Evolutionary conservation across 2,329 filamentous ascomycete species (phyloP), one percentile per base, ranked within the genome.

Genomic region (Aspergillus calidoustus): DNA sequence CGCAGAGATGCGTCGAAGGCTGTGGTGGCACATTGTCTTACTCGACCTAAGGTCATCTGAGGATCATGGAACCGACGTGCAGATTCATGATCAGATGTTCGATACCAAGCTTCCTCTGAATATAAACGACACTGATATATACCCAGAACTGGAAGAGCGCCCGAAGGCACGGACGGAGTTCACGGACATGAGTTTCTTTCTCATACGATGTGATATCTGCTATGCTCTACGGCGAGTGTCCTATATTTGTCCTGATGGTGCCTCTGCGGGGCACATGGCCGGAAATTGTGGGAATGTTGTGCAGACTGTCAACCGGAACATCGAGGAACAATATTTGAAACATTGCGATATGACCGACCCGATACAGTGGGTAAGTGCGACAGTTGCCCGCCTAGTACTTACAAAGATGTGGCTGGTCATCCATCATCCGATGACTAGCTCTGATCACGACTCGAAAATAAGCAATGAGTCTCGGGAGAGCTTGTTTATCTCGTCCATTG

Each of bases 401-500:
- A 88, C 88, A 56, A 94, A 93, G 76, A 87, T 93, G 81, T 91
- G 89, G 79, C 82, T 95, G 41, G 84, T 93, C 62, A 84, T 92
- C 2, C 91, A 94, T 69, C 88, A 94, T 68, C 90, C 91, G 0
- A 83, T 89, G 69, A 86, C 90, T 34, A 85, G 87, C 55, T 82
- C 83, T 38, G 84, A 74, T 43, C 65, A 82, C 82, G n/a, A 76
- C 81, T 8, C 82, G 81, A 28, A 54, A 25, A 79, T 90, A 7
- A 84, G 86, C 0, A 82, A 85, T 54, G 87, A 88, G 52, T 86
- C 86, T 8, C 86, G 87, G 60, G 86, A 92, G 64, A 87, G 87
- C 60, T 81, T 93, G 1, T 91, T 92, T 72, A 78, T 89, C 25
- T 90, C 89, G 0, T 88, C 89, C 2, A 83, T 93, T 28, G 90